A percentile compares a stretch with the other conserved stretches of the same genome.
Evolutionary conservation across 176 grass and related monocot genomes (phyloP).

Genomic region (Dactylis glomerata): DNA sequence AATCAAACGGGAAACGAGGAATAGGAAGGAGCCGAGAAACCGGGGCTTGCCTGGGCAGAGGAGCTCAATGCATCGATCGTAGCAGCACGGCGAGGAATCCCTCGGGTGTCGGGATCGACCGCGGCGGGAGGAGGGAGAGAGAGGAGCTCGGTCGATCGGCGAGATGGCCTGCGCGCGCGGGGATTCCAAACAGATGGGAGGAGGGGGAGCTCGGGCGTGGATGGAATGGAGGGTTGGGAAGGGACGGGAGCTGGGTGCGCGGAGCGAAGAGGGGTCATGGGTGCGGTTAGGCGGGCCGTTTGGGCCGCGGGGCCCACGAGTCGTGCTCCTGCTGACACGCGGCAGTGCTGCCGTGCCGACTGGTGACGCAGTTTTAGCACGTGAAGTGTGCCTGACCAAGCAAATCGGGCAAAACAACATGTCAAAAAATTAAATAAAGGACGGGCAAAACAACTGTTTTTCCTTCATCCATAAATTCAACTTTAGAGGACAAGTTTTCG

Average conservation of each 20-base stretch:
- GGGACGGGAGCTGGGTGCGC: background rate
- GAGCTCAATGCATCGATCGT: slow-evolving; percentile 7
- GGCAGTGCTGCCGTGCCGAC: background rate
- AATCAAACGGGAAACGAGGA: background rate
- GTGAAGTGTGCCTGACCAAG: background rate
- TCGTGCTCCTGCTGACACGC: slow-evolving; percentile 20
- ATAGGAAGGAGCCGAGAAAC: background rate
- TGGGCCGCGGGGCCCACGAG: background rate
- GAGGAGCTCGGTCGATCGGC: background rate
- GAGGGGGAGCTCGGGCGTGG: background rate
- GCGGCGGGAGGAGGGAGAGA: background rate
- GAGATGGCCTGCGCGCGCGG: background rate
- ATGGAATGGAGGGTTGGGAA: background rate
- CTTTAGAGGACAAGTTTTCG: no score
- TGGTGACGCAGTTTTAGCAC: background rate
- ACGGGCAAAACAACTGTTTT: no score
- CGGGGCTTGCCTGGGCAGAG: background rate
- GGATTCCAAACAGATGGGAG: slow-evolving; percentile 1
- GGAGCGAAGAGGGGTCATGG: background rate
- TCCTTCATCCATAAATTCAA: background rate
- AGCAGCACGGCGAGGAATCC: background rate
- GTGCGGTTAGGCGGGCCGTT: slow-evolving; percentile 8
- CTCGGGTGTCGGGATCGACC: background rate
- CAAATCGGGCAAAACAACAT: background rate
- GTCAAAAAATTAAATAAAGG: no score